Evolutionary conservation across 495 filamentous ascomycete genomes (phyloP), one percentile per base, ranked within the genome.

Genomic region (Trichocladium uniseriatum): DNA sequence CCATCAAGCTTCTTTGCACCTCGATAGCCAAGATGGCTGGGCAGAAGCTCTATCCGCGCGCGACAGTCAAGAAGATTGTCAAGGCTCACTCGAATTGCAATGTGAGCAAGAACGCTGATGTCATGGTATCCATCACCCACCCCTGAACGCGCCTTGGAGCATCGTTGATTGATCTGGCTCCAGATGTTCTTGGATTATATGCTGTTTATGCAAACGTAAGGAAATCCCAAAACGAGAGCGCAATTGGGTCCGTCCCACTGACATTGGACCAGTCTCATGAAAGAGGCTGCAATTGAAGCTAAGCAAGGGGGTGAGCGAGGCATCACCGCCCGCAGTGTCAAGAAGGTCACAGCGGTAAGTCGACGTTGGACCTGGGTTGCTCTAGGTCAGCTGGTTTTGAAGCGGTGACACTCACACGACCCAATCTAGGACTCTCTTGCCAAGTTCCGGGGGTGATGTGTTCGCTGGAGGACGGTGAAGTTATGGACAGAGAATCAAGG

Each of bases 131-230:
- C 52, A 19, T 20, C 48, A 21, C 20, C 34, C 15, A 27, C 16
- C 27, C 16, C 45, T 51, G 16, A 48, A 43, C n/a, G n/a, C n/a
- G n/a, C n/a, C n/a, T n/a, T n/a, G n/a, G n/a, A n/a, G n/a, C n/a
- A n/a, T n/a, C n/a, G n/a, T n/a, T n/a, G n/a, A n/a, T n/a, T n/a
- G n/a, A n/a, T n/a, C n/a, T n/a, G n/a, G n/a, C n/a, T 38, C 20
- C 53, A 92, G 87, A 83, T 92, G 19, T 94, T 89, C 60, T 73
- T 95, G 29, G 86, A 95, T 59, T 95, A 95, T 60, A 82, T 85
- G 60, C 74, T 94, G 7, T 95, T 95, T 58, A 79, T 95, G 70
- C 83, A 94, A 75, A 83, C 84, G 89, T 92, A 68, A 53, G n/a
- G 77, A 29, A 19, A 21, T 18, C 41, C 16, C 13, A n/a, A 34